Percentiles rank a stretch among this genome's conserved stretches.
These are phyloP conservation scores for Arachnomyces sp. DNA, from an alignment of 2,329 filamentous ascomycete species.

Conservation along the genomic window DNA sequence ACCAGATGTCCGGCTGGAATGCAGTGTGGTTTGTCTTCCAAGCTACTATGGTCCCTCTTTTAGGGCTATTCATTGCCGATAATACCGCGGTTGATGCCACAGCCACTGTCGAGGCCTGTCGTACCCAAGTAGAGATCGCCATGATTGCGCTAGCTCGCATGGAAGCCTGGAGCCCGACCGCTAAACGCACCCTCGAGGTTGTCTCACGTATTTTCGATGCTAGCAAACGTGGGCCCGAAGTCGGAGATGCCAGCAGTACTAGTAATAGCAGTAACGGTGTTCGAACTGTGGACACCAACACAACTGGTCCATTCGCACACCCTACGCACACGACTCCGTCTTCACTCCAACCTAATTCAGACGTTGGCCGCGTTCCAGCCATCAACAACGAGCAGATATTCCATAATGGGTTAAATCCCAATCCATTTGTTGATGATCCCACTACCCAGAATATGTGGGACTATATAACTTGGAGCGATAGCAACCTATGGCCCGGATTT, in stretches of 20 bases:
- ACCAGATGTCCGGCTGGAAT: conserved; percentile 74
- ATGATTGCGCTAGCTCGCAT: conserved; percentile 41
- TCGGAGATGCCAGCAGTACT: conserved; percentile 12
- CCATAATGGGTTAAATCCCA: no score
- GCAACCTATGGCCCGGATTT: conserved; percentile 24
- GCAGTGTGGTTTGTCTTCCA: conserved; percentile 78
- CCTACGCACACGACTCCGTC: neutral
- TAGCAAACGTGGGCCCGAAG: conserved; percentile 21
- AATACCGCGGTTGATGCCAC: conserved; percentile 50
- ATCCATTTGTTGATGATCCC: conserved; percentile 13
- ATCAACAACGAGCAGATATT: conserved; percentile 3
- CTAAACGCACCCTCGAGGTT: conserved; percentile 56
- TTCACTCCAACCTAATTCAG: no score
- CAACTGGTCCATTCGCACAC: neutral
- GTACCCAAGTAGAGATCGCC: conserved; percentile 50
- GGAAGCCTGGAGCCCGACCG: conserved; percentile 58
- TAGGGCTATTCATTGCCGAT: conserved; percentile 55
- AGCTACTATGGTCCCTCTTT: conserved; percentile 68
- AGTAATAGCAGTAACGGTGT: conserved; percentile 1
- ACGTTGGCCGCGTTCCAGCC: no score
- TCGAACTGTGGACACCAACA: conserved; percentile 8
- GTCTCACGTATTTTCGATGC: conserved; percentile 59
- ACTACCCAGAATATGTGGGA: conserved; percentile 29
- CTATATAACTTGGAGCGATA: conserved; percentile 32
- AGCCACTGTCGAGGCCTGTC: conserved; percentile 43